These are phyloP conservation scores for Rachicladosporium sp. DNA, from an alignment of 2,329 filamentous ascomycete species.

Conservation along the genomic window DNA sequence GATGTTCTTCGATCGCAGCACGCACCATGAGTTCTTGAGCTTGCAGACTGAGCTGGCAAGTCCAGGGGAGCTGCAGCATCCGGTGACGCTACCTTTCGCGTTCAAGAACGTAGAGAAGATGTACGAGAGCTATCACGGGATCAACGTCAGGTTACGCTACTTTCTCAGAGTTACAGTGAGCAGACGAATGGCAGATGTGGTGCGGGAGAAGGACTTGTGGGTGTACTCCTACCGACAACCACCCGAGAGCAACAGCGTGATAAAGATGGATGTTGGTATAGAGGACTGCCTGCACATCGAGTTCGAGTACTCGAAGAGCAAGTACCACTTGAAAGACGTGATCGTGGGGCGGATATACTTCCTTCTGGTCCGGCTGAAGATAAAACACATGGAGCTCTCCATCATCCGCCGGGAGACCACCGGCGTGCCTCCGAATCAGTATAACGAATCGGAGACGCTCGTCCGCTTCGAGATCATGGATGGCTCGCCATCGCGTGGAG, in stretches of 20 bases:
- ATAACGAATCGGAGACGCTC: conserved; percentile 97
- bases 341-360: conserved; percentile 99
- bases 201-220: conserved; percentile 98
- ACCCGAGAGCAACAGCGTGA: conserved; percentile 93
- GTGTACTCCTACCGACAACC: conserved; percentile 98
- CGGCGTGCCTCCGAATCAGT: conserved; percentile 92
- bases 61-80: conserved; percentile 93
- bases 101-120: conserved; percentile 99
- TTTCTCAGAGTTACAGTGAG: conserved; percentile 95
- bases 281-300: conserved; percentile 99
- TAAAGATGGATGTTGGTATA: conserved; percentile 99
- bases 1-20: conserved; percentile 99
- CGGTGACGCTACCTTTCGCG: conserved; percentile 97
- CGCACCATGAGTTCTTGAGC: conserved; percentile 97
- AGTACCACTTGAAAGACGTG: conserved; percentile 98
- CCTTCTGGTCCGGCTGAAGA: conserved; percentile 89
- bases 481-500: conserved; percentile 86
- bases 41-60: conserved; percentile 93
- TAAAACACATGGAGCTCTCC: conserved; percentile 98
- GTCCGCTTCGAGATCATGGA: conserved; percentile 99
- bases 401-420: conserved; percentile 97
- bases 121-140: conserved; percentile 98
- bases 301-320: conserved; percentile 98
- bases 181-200: conserved; percentile 91
- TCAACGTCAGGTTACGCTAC: conserved; percentile 98